phyloP scores from a whole-genome alignment of 345 rosid genomes.

The Euphorbia peplus region DNA sequence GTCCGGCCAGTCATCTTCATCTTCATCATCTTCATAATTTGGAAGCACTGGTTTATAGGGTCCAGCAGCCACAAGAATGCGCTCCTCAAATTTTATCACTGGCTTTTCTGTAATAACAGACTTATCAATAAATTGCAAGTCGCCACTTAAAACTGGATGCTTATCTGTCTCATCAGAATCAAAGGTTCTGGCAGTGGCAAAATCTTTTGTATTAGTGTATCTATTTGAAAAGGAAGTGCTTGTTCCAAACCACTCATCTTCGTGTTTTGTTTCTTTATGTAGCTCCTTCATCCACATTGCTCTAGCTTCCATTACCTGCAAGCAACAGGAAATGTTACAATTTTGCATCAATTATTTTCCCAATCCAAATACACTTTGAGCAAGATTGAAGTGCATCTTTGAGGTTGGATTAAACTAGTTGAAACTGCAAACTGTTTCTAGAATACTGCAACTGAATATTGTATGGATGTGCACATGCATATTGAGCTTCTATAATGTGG shows the following conservation, averaged over 20 bases:
- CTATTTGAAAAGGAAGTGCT: slow-evolving; percentile 30
- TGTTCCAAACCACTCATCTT: slow-evolving; percentile 40
- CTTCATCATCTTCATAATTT: slow-evolving; percentile 26
- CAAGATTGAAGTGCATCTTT: neutral
- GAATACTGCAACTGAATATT: neutral
- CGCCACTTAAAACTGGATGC: slow-evolving; percentile 18
- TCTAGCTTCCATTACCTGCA: slow-evolving; percentile 34
- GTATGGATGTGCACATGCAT: neutral
- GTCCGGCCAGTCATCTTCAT: slow-evolving; percentile 29
- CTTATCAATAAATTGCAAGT: slow-evolving; percentile 24
- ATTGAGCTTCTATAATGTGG: neutral
- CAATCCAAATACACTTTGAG: neutral
- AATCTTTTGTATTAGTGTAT: slow-evolving; percentile 22
- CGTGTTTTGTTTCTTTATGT: slow-evolving; percentile 45
- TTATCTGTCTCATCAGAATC: slow-evolving; percentile 22
- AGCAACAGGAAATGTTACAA: neutral
- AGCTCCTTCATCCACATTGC: slow-evolving; percentile 34
- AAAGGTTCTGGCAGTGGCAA: slow-evolving; percentile 14
- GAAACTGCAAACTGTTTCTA: neutral
- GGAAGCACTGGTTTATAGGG: slow-evolving; percentile 13
- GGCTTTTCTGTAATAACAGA: slow-evolving; percentile 25
- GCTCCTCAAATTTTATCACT: slow-evolving; percentile 29
- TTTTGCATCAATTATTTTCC: neutral
- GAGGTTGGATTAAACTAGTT: neutral
- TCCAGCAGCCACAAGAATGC: slow-evolving; percentile 26